Base-by-base conservation (phyloP, 2,329 filamentous ascomycete genomes). In the Pseudogymnoascus sp. region DNA sequence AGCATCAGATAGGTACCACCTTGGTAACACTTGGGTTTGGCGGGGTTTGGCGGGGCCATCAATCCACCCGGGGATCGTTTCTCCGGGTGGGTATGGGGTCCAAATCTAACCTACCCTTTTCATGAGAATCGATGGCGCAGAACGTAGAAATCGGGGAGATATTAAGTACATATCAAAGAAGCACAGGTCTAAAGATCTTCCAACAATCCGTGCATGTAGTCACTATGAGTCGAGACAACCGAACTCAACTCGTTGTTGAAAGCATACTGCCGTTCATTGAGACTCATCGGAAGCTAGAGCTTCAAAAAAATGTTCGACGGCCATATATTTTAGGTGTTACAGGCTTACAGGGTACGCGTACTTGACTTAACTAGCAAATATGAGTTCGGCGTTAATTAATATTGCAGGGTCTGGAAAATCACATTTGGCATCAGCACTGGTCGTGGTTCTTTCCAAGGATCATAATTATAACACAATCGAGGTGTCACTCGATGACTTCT, bases 401-500 rank as follows among this genome's bases (percentile, higher is more conserved):
- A 43, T 43, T 25, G 14, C 22, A 43, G 39, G 39, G 22, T 43
- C 39, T 11, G 39, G 39, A 43, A 43, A 43, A 43, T 43, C 39
- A 25, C 39, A 43, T 43, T 43, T 43, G 39, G 39, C 39, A 22
- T 43, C 39, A 14, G 39, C 39, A 14, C 20, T 43, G 5, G 39
- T 14, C 12, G 20, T 43, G 5, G 39, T 18, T 43, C 39, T 43
- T 6, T 25, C 39, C 11, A n/a, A 43, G 20, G 7, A 43, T 2
- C 39, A 43, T 43, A 43, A 25, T 43, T 43, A 43, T 43, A 43
- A 43, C 20, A 43, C 39, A 12, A 43, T 43, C 20, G 39, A 43
- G 39, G 39, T 43, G 20, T 43, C 39, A 43, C 39, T 96, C 66
- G 92, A 97, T 73, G 91, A 96, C 75, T 86, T 97, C 67, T 96